Evolutionary conservation across 208 protist species (phyloP), one percentile per base, ranked within the genome.

Genomic region (Acanthamoeba triangularis): DNA sequence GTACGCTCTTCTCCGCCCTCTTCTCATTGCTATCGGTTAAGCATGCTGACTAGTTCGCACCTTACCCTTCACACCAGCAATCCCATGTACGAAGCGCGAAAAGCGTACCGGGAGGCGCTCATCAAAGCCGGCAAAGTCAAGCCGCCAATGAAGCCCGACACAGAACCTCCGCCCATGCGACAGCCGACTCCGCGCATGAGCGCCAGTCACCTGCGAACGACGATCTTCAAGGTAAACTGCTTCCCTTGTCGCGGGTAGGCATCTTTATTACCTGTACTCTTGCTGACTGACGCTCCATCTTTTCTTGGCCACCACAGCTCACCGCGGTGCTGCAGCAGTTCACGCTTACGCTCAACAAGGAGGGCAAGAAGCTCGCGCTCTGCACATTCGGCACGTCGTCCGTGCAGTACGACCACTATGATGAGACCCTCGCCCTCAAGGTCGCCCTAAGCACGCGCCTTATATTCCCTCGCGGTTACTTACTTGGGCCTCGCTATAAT

Each of bases 381-480:
- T 92, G 85, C 85, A 92, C 85, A 37, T 92, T 92, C 54, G 63
- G 85, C 59, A 52, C 59, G 25, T 92, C 85, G 37, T 74, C 85
- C 0, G 54, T 92, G 47, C 59, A 44, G 74, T 84, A 84, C 44
- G 74, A 84, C 74, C 74, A 84, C 10, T 84, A 54, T 37, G 74
- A 84, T 0, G 74, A 84, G 28, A 84, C 74, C 37, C 13, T 84
- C 25, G 74, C 74, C 3, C 74, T 84, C 44, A 84, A 84, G 74
- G 74, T 84, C 1, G n/a, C 30, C 11, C 18, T 33, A 16, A 69
- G n/a, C n/a, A 25, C 61, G n/a, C 10, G 61, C 14, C 20, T 69
- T 69, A 69, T n/a, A 69, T 69, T 30, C 20, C 28, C 11, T 30
- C 61, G 28, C 8, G 20, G 28, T 25, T 16, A 61, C 54, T 25